Conservation (phyloP, 768 basidiomycete genomes). For the Macrocybe gigantea region DNA sequence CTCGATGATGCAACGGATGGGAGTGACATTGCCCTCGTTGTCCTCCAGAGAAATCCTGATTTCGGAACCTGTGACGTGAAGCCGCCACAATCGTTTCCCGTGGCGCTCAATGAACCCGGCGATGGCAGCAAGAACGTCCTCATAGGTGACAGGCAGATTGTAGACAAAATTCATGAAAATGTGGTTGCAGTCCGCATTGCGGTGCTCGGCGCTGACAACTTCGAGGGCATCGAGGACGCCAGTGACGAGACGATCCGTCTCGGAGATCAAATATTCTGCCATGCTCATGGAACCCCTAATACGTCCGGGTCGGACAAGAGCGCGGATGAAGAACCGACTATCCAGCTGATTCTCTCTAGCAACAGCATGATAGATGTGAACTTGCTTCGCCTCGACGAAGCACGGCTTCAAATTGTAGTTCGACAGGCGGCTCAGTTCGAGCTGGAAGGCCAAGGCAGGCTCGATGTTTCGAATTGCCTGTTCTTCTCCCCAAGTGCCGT, state of each 20-base stretch:
- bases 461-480: constrained; percentile 97
- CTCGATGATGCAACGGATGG: constrained; percentile 96
- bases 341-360: constrained; percentile 97
- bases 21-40: constrained; percentile 88
- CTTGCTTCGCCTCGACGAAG: constrained; percentile 95
- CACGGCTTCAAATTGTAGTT: constrained; percentile 96
- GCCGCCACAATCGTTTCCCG: constrained; percentile 95
- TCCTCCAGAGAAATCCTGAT: constrained; percentile 95
- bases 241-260: constrained; percentile 94
- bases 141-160: constrained; percentile 91
- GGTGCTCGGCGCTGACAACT: constrained; percentile 83
- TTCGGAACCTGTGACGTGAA: constrained; percentile 97
- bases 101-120: constrained; percentile 99
- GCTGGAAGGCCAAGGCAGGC: constrained; percentile 95
- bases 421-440: constrained; percentile 93
- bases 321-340: constrained; percentile 96
- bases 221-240: constrained; percentile 92
- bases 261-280: constrained; percentile 97
- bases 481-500: constrained; percentile 84
- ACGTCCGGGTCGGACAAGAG: constrained; percentile 92
- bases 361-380: constrained; percentile 95
- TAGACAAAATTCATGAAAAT: constrained; percentile 99
- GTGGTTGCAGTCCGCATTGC: constrained; percentile 96
- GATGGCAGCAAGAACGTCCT: constrained; percentile 94
- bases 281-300: constrained; percentile 89